Conservation (phyloP, 768 basidiomycete species). For the Lactifluus rugatus region DNA sequence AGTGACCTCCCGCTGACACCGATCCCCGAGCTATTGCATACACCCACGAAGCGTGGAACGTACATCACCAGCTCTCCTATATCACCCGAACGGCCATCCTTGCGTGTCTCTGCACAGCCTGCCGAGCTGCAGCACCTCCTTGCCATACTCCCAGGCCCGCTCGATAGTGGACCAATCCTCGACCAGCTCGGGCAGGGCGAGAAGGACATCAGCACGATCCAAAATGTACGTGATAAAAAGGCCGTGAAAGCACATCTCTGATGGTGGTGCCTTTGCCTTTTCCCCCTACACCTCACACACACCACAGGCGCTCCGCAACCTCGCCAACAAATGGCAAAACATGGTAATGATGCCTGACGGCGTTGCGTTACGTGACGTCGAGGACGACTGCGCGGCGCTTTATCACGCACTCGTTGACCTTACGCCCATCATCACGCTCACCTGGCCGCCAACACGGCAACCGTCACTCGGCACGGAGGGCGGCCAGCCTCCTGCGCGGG, state of each 20-base stretch:
- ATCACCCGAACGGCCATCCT: not conserved
- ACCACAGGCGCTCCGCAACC: not conserved
- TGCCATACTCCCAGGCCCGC: conserved; percentile 1
- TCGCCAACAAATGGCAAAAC: conserved; percentile 7
- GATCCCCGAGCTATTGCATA: conserved; percentile 13
- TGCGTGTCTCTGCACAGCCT: not conserved
- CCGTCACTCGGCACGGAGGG: conserved; percentile 9
- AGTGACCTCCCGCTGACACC: conserved; percentile 17
- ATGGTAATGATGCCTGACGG: conserved; percentile 9
- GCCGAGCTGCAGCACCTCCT: not conserved
- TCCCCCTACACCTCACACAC: no score
- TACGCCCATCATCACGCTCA: not conserved
- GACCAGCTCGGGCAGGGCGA: not conserved
- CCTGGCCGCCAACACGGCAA: conserved; percentile 7
- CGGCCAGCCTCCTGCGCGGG: not conserved
- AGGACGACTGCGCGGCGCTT: conserved; percentile 1
- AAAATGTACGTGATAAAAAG: not conserved
- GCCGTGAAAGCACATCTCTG: not conserved
- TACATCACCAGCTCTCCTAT: no score
- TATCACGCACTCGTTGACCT: not conserved
- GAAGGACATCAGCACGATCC: conserved; percentile 1
- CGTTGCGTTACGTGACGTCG: not conserved
- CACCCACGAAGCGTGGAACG: conserved; percentile 2
- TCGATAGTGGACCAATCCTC: conserved; percentile 1
- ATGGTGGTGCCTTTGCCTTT: not conserved